Evolutionary conservation across 345 rosid genomes (phyloP), one percentile per base, ranked within the genome.

Genomic region (Atalantia buxifolia): DNA sequence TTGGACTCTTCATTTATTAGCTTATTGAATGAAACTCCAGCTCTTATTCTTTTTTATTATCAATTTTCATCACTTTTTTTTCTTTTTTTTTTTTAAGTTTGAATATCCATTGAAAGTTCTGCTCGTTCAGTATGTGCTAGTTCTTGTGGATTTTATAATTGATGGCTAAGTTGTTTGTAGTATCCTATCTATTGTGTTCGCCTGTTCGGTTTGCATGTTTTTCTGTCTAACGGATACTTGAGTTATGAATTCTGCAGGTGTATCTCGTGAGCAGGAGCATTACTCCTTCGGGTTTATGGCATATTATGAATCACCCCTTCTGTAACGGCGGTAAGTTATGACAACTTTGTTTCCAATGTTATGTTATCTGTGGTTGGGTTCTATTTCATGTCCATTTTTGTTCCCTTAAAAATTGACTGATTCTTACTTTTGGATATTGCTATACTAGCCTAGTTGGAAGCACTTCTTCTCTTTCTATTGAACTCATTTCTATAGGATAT

Each of bases 221-320:
- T 66, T 71, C 60, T 38, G 36, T 42, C 78, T 83, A 24, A 77
- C 65, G 24, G 50, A 57, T 59, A 13, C 70, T 63, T 77, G 45
- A 85, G 88, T 68, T 80, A 8, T 80, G 79, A 80, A 77, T 57
- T 70, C 36, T 86, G 88, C 89, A 88, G 91, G 86, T 83, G 45
- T 27, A 33, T 13, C 48, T 16, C 1, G 6, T 50, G 78, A 66
- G 77, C 10, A 5, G 19, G 55, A 77, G 69, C 72, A 18, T 40
- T n/a, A 50, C 38, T 71, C 75, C 56, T 25, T 38, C 24, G 68
- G 75, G 35, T 62, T n/a, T 50, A 60, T 55, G n/a, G 69, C 35
- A 16, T 55, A 24, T 35, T 67, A 50, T 18, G 19, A 27, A 27
- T 33, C 27, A 2, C 14, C 74, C 38, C 38, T 55, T 4, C 22